Evolutionary conservation across 2,329 filamentous ascomycete genomes (phyloP), one percentile per base, ranked within the genome.

Genomic region (Penicillium sp.): DNA sequence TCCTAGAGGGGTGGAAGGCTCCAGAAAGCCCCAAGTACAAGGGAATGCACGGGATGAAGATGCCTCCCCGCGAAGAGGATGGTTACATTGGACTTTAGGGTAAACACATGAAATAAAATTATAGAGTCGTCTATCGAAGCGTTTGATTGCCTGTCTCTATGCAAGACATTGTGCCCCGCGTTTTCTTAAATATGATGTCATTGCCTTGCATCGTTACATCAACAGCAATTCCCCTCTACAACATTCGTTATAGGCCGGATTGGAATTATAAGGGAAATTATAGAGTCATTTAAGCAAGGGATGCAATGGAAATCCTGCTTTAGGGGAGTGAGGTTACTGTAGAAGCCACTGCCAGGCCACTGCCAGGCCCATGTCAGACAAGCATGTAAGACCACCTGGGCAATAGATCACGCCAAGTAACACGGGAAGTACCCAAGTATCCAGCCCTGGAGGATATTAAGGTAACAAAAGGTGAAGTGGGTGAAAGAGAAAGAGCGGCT

Each of bases 11-110:
- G 0, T 93, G 90, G 90, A 83, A 81, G 65, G 76, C 82, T 25
- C 83, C 87, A 0, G 76, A 85, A 62, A 72, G 77, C 2, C 83
- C 88, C 2, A 78, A 75, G 9, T 93, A 93, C 67, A 78, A 68
- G 35, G 88, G 89, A 0, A 73, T 81, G 67, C 89, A 92, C 74
- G 89, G 89, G 3, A 80, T 90, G 77, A 71, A 53, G 15, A 77
- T 86, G 66, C 83, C 76, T 4, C 39, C 60, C n/a, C 69, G 75
- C 17, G 68, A 71, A 35, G 55, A 67, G 13, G 70, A 71, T 47
- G 66, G 61, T 19, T 68, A 67, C 55, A 61, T 65, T 57, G 71
- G 71, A 12, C 25, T 71, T 13, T 73, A 64, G 49, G 53, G 21
- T 19, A 21, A 25, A 6, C 1, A 38, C 21, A 36, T 9, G 4